phyloP scores from a whole-genome alignment of 1,284 basidiomycete species.

The Meira miltonrushii region DNA sequence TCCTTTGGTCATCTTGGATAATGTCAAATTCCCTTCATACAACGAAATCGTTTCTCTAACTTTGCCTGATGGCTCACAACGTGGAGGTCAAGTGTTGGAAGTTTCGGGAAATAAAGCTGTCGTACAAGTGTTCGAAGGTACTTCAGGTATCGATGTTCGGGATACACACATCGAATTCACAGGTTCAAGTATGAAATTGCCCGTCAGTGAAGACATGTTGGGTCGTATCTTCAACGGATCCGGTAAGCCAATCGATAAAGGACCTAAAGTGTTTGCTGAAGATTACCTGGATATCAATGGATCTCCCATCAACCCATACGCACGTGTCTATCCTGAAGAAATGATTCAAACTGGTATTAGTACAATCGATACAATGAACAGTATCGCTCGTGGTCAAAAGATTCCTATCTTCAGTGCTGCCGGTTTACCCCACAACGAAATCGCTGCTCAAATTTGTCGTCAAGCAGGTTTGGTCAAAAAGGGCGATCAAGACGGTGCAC shows the following conservation, averaged over 20 bases:
- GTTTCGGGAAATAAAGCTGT: slow-evolving; percentile 98
- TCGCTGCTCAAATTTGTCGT: slow-evolving; percentile 99
- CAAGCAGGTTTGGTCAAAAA: slow-evolving; percentile 92
- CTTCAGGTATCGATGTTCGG: slow-evolving; percentile 93
- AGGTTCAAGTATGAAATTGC: slow-evolving; percentile 95
- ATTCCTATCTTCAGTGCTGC: slow-evolving; percentile 99
- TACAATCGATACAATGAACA: slow-evolving; percentile 67
- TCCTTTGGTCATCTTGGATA: slow-evolving; percentile 85
- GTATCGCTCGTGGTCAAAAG: slow-evolving; percentile 99
- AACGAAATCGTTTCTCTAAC: slow-evolving; percentile 98
- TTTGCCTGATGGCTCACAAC: slow-evolving; percentile 87
- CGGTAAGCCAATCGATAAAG: slow-evolving; percentile 95
- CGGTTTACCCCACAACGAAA: slow-evolving; percentile 98
- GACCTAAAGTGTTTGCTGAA: slow-evolving; percentile 97
- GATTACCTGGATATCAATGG: slow-evolving; percentile 99
- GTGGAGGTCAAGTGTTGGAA: slow-evolving; percentile 96
- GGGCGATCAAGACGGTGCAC: slow-evolving; percentile 33
- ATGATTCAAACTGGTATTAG: slow-evolving; percentile 99
- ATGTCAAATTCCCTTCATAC: slow-evolving; percentile 99
- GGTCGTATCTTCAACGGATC: slow-evolving; percentile 99
- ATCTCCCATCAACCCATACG: slow-evolving; percentile 97
- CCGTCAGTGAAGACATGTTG: slow-evolving; percentile 98
- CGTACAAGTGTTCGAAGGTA: slow-evolving; percentile 97
- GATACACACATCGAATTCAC: slow-evolving; percentile 97
- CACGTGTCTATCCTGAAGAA: slow-evolving; percentile 98